These are phyloP conservation scores for Sclerotinia minor DNA, from an alignment of 2,329 filamentous ascomycete species.

Conservation along the genomic window DNA sequence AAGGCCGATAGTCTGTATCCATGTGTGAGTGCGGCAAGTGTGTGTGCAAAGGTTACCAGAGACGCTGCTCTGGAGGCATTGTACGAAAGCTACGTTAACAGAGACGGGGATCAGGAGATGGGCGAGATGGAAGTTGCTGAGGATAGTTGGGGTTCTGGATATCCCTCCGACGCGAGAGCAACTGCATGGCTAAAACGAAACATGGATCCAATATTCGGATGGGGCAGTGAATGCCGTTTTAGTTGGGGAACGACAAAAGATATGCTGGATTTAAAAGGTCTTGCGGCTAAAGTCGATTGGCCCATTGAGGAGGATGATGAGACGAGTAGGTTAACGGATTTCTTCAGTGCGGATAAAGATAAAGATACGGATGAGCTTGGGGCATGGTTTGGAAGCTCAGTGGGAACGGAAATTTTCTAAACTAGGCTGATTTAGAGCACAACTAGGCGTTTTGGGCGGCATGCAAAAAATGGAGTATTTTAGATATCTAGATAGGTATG, in stretches of 20 bases:
- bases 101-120: conserved; percentile 36
- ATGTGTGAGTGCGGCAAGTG: conserved; percentile 87
- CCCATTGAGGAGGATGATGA: conserved; percentile 70
- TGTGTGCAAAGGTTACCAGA: conserved; percentile 93
- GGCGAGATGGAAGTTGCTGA: conserved; percentile 36
- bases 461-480: not conserved
- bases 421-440: conserved; percentile 15
- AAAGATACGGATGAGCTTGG: conserved; percentile 60
- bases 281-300: conserved; percentile 78
- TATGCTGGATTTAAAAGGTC: conserved; percentile 67
- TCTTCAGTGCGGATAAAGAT: conserved; percentile 53
- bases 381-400: conserved; percentile 70
- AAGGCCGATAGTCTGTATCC: conserved; percentile 94
- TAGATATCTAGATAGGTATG: not conserved
- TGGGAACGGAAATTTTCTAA: conserved; percentile 39
- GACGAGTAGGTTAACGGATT: conserved; percentile 72
- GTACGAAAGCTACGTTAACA: conserved; percentile 49
- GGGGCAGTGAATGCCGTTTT: conserved; percentile 89
- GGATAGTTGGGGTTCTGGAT: conserved; percentile 82
- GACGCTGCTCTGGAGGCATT: conserved; percentile 85
- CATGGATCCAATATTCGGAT: conserved; percentile 93
- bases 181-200: conserved; percentile 78
- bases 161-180: conserved; percentile 83
- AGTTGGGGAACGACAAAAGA: conserved; percentile 97
- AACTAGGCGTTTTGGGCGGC: not conserved